Evolutionary conservation across 2,329 filamentous ascomycete species (phyloP), one percentile per base, ranked within the genome.

Genomic region (Sclerotinia trifoliorum): DNA sequence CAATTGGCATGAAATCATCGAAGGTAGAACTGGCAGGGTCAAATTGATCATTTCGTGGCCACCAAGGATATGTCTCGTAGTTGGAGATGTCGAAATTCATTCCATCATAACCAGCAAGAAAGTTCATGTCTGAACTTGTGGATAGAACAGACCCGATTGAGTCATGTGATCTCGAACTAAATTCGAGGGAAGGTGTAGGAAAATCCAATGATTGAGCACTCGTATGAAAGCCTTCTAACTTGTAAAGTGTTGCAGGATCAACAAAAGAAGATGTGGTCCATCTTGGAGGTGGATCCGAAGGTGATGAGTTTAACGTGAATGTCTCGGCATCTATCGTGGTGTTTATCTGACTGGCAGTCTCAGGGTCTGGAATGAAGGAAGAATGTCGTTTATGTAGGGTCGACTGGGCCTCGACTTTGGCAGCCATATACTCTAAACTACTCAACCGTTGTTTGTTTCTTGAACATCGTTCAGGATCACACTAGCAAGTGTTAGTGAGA

Each of bases 381-480:
- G 64, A 66, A 39, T 66, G 64, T 13, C 64, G 64, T 51, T 58
- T 61, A 11, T 61, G 32, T 42, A 52, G 11, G 17, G 15, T n/a
- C n/a, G 46, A 61, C 42, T 66, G 55, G 17, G 32, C 17, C 6
- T 66, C 44, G 15, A 60, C 46, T 39, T 66, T 58, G 11, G 64
- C 55, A 17, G 64, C 32, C 42, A 66, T 66, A 17, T 61, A 39
- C 19, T 66, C 64, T 32, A 66, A 21, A 66, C 55, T 66, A 44
- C 56, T 52, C 49, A 67, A 10, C 1, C 61, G 61, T 54, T 68
- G 66, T 51, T 68, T 68, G 17, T 68, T 68, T 13, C 61, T 68
- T 29, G 62, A 65, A 49, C 66, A 68, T 57, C 44, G 44, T 44
- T 68, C 66, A 15, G 66, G 66, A 57, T 68, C 66, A 66, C 66